A percentile compares a stretch with the other conserved stretches of the same genome.
phyloP scores from a whole-genome alignment of 768 basidiomycete genomes.

The Mycena kentingensis region DNA sequence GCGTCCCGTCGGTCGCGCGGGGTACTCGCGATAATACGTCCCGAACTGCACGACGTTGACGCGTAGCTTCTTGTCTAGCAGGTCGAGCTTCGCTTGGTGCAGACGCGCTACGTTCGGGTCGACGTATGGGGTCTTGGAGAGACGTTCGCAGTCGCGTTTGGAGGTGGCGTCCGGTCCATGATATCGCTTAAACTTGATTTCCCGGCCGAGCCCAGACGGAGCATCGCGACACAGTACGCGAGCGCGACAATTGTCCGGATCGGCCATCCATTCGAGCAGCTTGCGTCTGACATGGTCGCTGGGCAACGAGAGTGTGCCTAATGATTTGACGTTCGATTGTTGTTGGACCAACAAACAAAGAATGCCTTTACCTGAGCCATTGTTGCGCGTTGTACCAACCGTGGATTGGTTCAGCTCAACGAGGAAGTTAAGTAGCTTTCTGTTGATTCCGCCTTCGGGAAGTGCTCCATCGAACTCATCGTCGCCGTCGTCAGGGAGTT shows the following conservation, averaged over 20 bases:
- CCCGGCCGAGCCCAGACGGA: too few relatives aligned
- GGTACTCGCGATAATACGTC: conserved; percentile 45
- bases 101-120: conserved; percentile 57
- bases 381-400: conserved; percentile 55
- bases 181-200: too few relatives aligned
- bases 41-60: conserved; percentile 72
- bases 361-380: conserved; percentile 48
- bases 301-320: conserved; percentile 44
- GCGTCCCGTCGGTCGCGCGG: conserved; percentile 32
- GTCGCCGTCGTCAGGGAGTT: conserved; percentile 7
- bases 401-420: conserved; percentile 53
- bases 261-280: conserved; percentile 47
- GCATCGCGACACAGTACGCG: too few relatives aligned
- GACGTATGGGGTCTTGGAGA: conserved; percentile 58
- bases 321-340: too few relatives aligned
- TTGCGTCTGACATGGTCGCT: conserved; percentile 39
- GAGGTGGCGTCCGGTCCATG: too few relatives aligned
- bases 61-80: conserved; percentile 51
- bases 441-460: conserved; percentile 34
- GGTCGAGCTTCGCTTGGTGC: conserved; percentile 43
- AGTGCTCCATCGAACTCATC: background rate
- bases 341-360: conserved; percentile 29
- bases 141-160: conserved; percentile 29
- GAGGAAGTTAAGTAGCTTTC: conserved; percentile 56
- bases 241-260: too few relatives aligned